Percentiles rank a stretch among this genome's conserved stretches.
Evolutionary conservation across 1,139 yeast species (phyloP).

Genomic region (Debaryomyces sp.): DNA sequence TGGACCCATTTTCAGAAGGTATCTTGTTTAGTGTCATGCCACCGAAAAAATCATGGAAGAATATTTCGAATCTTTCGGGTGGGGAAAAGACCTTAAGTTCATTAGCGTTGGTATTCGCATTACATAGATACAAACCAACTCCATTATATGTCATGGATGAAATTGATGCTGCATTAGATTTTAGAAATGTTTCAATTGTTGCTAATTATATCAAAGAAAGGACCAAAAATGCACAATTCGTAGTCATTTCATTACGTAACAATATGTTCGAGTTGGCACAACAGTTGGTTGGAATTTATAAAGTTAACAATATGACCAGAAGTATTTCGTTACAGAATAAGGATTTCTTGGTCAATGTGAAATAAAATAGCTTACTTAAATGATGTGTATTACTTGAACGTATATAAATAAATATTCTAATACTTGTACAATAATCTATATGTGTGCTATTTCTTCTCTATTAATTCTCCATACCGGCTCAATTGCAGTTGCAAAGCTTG

Average conservation of each 20-base stretch:
- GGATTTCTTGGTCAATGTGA: slow-evolving; percentile 34
- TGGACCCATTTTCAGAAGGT: slow-evolving; percentile 98
- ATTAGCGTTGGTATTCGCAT: slow-evolving; percentile 92
- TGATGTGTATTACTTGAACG: background rate
- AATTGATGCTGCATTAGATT: slow-evolving; percentile 98
- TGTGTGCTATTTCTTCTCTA: slow-evolving; percentile 32
- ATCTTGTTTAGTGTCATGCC: slow-evolving; percentile 98
- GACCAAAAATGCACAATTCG: slow-evolving; percentile 94
- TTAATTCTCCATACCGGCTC: slow-evolving; percentile 56
- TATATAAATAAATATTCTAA: slow-evolving; percentile 3
- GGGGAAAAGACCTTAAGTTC: slow-evolving; percentile 98
- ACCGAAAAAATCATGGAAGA: slow-evolving; percentile 97
- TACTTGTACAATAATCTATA: slow-evolving; percentile 16
- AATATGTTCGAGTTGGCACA: slow-evolving; percentile 98
- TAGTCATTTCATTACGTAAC: slow-evolving; percentile 91
- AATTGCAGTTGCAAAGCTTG: slow-evolving; percentile 62
- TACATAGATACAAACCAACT: slow-evolving; percentile 95
- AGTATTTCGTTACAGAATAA: slow-evolving; percentile 77
- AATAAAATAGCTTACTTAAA: background rate
- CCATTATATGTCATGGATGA: slow-evolving; percentile 99
- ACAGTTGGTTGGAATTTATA: slow-evolving; percentile 93
- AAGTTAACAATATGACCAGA: slow-evolving; percentile 86
- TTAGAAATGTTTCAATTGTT: slow-evolving; percentile 93
- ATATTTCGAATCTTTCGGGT: slow-evolving; percentile 92
- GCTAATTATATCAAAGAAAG: slow-evolving; percentile 96